Base-by-base conservation (phyloP, 495 filamentous ascomycete genomes). In the Apiosordaria backusii region DNA sequence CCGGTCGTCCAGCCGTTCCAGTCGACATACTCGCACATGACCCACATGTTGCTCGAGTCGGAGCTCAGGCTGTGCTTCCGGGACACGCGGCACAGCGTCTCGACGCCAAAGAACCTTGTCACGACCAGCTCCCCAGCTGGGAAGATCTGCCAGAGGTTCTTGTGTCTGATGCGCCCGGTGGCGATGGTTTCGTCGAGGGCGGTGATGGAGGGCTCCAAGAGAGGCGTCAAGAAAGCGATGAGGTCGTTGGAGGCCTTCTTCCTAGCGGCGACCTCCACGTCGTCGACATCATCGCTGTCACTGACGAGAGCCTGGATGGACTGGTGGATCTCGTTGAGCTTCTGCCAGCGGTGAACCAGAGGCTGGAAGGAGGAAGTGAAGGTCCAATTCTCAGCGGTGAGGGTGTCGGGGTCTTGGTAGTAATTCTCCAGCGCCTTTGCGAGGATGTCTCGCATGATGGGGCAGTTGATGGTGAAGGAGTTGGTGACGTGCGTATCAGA, bases 311-410 rank as follows among this genome's bases (percentile, higher is more conserved):
- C 78, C 29, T 54, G 6, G 13, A 67, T 50, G 27, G 86, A 80
- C 58, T 50, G 3, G 2, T 64, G 62, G 27, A 70, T 53, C 4
- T 35, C 57, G 55, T 77, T 64, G 45, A 89, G 75, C 3, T 74
- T 68, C 0, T 81, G 71, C 86, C 86, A 89, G 19, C 88, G 81
- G 69, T 89, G 85, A 25, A 89, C 81, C 13, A 89, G 75, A 4
- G 86, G 82, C 64, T 78, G 75, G 70, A 85, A 89, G 0, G 83
- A 82, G 0, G 75, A 73, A 1, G 27, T 66, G 68, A 89, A 86
- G 18, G 84, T 82, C 54, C 87, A 78, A 2, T 79, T 77, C 62
- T 83, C 74, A n/a, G 86, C 65, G 5, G 75, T 80, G 16, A 82
- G 73, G 2, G 21, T 18, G 2, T 86, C 84, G 13, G 88, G 74